Percentiles rank a stretch among this genome's conserved stretches.
Evolutionary conservation across 2,329 filamentous ascomycete species (phyloP).

Genomic region (Penicillium sp.): DNA sequence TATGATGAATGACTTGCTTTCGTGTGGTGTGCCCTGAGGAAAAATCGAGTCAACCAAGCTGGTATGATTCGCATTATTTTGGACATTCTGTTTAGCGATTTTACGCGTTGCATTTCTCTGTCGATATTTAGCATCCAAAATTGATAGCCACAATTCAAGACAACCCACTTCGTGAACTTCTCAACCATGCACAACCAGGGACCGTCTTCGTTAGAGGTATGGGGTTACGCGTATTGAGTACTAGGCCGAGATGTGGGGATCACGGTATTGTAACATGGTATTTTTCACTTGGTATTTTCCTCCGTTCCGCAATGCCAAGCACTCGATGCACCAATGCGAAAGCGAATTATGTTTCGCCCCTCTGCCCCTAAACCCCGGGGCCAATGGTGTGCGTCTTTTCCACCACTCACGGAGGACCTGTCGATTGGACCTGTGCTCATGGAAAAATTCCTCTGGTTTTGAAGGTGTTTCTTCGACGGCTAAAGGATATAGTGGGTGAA

Average conservation of each 20-base stretch:
- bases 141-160: neutral
- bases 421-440: neutral
- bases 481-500: neutral
- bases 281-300: neutral
- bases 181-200: neutral
- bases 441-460: neutral
- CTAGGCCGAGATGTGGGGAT: neutral
- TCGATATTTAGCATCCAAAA: neutral
- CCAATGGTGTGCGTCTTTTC: neutral
- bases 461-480: neutral
- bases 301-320: neutral
- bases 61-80: constrained; percentile 1
- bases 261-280: neutral
- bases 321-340: neutral
- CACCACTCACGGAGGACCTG: neutral
- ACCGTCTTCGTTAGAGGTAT: neutral
- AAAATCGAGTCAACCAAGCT: neutral
- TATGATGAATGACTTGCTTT: neutral
- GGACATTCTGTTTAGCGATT: constrained; percentile 3
- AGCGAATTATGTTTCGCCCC: neutral
- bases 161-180: neutral
- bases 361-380: neutral
- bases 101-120: neutral
- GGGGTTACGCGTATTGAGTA: neutral
- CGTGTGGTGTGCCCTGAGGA: neutral